Evolutionary conservation across 768 basidiomycete genomes (phyloP), one percentile per base, ranked within the genome.

Genomic region (Dacryopinax spathularia): DNA sequence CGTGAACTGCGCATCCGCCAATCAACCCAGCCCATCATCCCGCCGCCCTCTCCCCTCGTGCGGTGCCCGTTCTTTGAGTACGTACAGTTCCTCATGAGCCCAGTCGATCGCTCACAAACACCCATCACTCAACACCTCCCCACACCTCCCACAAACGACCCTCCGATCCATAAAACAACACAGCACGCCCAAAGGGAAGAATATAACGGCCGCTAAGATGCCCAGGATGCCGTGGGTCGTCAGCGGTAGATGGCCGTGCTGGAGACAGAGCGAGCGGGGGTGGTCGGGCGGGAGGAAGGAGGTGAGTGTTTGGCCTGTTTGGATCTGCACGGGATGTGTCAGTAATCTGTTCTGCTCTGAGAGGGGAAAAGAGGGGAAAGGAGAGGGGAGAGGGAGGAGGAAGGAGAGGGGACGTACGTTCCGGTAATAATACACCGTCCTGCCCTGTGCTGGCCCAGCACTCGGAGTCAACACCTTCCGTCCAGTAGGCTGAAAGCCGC

Each of bases 261-360:
- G 90, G n/a, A 91, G 73, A 69, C 90, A 92, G 31, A 87, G 68
- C 89, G 91, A 91, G 74, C 89, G 83, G 0, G 89, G 90, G 70
- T 91, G 86, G 64, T 81, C 77, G 0, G 90, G 90, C 0, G 89
- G 86, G 1, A 89, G 76, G 2, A 85, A 72, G 0, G 89, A 86
- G 1, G 82, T 77, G 31, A 87, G 65, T 20, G 77, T 76, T 48
- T 86, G 79, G 5, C 82, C 79, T 88, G 0, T 43, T 27, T 1
- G 86, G 84, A 71, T 87, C 82, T 29, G 15, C 3, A 3, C 29
- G 22, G 15, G 27, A 9, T n/a, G n/a, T n/a, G 33, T 62, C 33
- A 61, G 34, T 18, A 34, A 10, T 25, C 31, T 5, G 3, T 27
- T 31, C 25, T 12, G 2, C 2, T n/a, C n/a, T n/a, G n/a, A n/a